Evolutionary conservation across 805 yeast genomes (phyloP), one percentile per base, ranked within the genome.

Genomic region (Yamadazyma scolyti): DNA sequence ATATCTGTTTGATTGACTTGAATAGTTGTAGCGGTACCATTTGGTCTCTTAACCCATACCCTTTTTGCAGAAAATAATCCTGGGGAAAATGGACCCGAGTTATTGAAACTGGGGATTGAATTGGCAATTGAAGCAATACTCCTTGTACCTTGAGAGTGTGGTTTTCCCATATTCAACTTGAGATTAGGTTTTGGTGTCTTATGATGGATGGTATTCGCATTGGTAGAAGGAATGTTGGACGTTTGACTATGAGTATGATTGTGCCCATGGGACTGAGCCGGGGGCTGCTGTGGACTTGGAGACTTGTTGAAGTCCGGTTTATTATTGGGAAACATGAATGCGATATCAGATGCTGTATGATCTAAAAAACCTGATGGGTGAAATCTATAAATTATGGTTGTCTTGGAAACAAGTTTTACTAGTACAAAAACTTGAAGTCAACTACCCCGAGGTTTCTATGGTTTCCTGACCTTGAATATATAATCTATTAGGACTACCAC

Each of bases 1-100:
- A 88, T 69, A 48, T 84, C 90, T 13, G 55, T 50, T 18, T 75
- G 75, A 11, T 66, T 64, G 12, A 84, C 81, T 36, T 66, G 51
- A 5, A 89, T 57, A 1, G 94, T 74, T 0, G 96, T 85, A 3
- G 97, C 83, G 11, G 67, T 68, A 2, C 75, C 75, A 14, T 58
- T 55, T 0, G 63, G 58, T 23, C 69, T 55, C 32, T 56, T 68
- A 5, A 78, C 72, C 85, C 85, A 78, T 1, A 78, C 68, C 29
- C 85, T 49, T 42, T 61, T 57, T 24, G 48, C 38, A 13, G 50
- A 14, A 20, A 39, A 36, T 4, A 36, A 15, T 4, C 42, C 43
- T 2, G 46, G 46, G 11, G 40, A 33, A 23, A 38, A 37, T 2
- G 47, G 48, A 3, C 43, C 43, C 9, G 37, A 25, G 16, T 40